Base-by-base conservation (phyloP, 139 green algal genomes). In the Edaphochlamys debaryana region DNA sequence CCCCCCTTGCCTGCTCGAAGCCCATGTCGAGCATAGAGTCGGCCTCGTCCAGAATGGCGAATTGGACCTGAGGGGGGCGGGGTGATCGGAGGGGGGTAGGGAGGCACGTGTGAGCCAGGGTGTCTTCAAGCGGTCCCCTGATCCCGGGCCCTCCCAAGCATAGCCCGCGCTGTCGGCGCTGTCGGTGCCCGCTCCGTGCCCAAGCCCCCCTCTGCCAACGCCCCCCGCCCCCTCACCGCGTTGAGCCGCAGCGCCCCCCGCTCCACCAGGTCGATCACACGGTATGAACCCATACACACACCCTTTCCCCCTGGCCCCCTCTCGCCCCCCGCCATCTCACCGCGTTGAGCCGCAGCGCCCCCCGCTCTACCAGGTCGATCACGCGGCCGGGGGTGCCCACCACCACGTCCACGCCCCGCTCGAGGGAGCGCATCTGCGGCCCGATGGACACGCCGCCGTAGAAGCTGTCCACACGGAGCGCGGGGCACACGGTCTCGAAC, bases 21-120 rank as follows among this genome's bases (percentile, higher is more conserved):
- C 98, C 98, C 71, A 99, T 95, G 78, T 95, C 92, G 23, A 99
- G 92, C 98, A 99, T 99, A 80, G 96, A 91, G 87, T 99, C 98
- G 7, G 98, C 97, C 91, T 99, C 98, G 75, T 99, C 98, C 80
- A 99, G 92, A 41, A 99, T 92, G 4, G 95, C 92, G 88, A 94
- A 98, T 13, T 92, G 87, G 7, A 98, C 86, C 85, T 96, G 80
- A 0, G n/a, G 68, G 34, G 23, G 22, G n/a, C n/a, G n/a, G n/a
- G n/a, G n/a, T n/a, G n/a, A n/a, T n/a, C n/a, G n/a, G n/a, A n/a
- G n/a, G n/a, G n/a, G n/a, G n/a, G n/a, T n/a, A n/a, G n/a, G n/a
- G n/a, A n/a, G n/a, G n/a, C n/a, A n/a, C n/a, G n/a, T n/a, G n/a
- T n/a, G n/a, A n/a, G n/a, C n/a, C n/a, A n/a, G n/a, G n/a, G n/a